A percentile compares a stretch with the other conserved stretches of the same genome.
phyloP scores from a whole-genome alignment of 495 filamentous ascomycete species.

The Friedmanniomyces endolithicus region DNA sequence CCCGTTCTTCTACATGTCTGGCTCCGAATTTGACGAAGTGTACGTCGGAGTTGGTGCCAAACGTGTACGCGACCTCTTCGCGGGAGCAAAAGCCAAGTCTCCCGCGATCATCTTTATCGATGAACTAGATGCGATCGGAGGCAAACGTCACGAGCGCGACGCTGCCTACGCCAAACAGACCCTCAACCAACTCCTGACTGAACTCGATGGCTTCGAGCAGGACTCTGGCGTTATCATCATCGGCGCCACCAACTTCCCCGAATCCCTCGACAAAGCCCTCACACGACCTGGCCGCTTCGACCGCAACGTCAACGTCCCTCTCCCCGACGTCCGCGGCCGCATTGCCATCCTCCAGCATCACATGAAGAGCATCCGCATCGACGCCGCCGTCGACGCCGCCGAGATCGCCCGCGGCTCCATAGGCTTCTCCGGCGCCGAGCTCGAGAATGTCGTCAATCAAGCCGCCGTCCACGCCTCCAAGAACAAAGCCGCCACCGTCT shows the following conservation, averaged over 20 bases:
- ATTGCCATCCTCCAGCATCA: conserved; percentile 86
- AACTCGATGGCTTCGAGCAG: conserved; percentile 93
- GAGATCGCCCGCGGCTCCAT: conserved; percentile 74
- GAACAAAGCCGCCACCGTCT: conserved; percentile 57
- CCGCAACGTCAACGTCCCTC: conserved; percentile 70
- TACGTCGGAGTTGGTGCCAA: conserved; percentile 98
- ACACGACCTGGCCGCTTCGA: conserved; percentile 93
- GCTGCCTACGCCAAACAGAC: conserved; percentile 96
- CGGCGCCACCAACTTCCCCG: conserved; percentile 89
- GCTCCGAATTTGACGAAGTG: conserved; percentile 94
- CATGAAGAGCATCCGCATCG: conserved; percentile 70
- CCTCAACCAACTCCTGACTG: conserved; percentile 93
- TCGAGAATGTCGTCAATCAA: conserved; percentile 94
- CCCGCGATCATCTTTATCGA: conserved; percentile 98
- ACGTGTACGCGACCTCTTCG: conserved; percentile 92
- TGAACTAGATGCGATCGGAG: conserved; percentile 91
- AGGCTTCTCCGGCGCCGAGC: conserved; percentile 86
- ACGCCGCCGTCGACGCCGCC: conserved; percentile 65
- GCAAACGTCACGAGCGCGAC: conserved; percentile 83
- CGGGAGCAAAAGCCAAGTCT: conserved; percentile 70
- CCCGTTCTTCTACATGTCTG: conserved; percentile 99
- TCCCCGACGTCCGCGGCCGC: conserved; percentile 90
- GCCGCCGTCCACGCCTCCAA: conserved; percentile 85
- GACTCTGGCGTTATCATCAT: conserved; percentile 88
- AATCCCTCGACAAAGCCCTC: conserved; percentile 85